These are phyloP conservation scores for Fusarium verticillioides DNA, from an alignment of 2,329 filamentous ascomycete genomes.

Conservation along the genomic window DNA sequence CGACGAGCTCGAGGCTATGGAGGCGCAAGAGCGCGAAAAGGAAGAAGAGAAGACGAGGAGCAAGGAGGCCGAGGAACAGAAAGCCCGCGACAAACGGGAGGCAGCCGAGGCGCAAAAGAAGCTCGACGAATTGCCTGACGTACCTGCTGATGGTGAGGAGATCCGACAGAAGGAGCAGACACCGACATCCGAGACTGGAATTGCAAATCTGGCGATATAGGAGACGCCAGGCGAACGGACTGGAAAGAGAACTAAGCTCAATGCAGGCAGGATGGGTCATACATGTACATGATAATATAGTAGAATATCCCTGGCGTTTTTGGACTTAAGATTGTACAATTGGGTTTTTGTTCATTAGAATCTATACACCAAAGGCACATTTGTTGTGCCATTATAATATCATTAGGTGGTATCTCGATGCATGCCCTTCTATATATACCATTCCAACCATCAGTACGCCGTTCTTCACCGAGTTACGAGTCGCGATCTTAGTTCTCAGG, in stretches of 20 bases:
- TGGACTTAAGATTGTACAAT: slow-evolving; percentile 16
- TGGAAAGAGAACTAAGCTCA: slow-evolving; percentile 45
- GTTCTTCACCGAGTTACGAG: neutral
- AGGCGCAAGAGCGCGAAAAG: slow-evolving; percentile 67
- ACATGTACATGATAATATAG: slow-evolving; percentile 31
- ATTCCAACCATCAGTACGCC: neutral
- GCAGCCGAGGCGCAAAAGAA: slow-evolving; percentile 62
- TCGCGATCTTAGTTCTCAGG: neutral
- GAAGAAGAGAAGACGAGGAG: slow-evolving; percentile 61
- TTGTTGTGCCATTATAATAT: slow-evolving; percentile 9
- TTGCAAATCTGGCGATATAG: slow-evolving; percentile 48
- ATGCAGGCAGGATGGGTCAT: slow-evolving; percentile 12
- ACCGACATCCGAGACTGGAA: slow-evolving; percentile 53
- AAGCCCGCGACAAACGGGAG: slow-evolving; percentile 57
- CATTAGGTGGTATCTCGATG: slow-evolving; percentile 29
- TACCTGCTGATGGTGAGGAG: slow-evolving; percentile 51
- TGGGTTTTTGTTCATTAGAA: slow-evolving; percentile 32
- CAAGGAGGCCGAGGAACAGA: slow-evolving; percentile 52
- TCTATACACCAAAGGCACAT: slow-evolving; percentile 20
- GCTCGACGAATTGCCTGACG: slow-evolving; percentile 61
- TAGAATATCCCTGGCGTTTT: slow-evolving; percentile 36
- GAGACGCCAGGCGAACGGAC: slow-evolving; percentile 20
- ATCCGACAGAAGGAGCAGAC: slow-evolving; percentile 45
- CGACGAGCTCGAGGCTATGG: slow-evolving; percentile 83
- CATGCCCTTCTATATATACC: slow-evolving; percentile 9